Evolutionary conservation across 257 asterid genomes (phyloP).

Genomic region (Prunella vulgaris): DNA sequence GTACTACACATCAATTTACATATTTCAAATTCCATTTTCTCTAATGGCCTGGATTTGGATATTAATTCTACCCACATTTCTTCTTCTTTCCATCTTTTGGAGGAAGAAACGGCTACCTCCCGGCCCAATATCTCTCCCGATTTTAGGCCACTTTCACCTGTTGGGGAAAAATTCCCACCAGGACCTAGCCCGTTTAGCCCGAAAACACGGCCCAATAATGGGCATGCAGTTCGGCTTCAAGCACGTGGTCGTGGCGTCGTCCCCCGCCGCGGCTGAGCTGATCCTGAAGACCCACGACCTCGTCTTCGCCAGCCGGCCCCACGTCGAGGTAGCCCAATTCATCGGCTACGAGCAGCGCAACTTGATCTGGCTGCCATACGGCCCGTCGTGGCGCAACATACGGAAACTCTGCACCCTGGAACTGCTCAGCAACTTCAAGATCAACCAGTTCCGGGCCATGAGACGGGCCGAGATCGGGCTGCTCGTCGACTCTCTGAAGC

Average conservation of each 20-base stretch:
- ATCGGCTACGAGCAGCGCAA: slow-evolving; percentile 14
- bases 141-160: slow-evolving; percentile 26
- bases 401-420: background rate
- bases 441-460: background rate
- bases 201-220: slow-evolving; percentile 24
- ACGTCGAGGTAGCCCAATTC: background rate
- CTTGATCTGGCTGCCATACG: background rate
- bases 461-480: slow-evolving; percentile 26
- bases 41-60: too few species aligned
- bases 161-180: slow-evolving; percentile 26
- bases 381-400: background rate
- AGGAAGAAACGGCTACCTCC: slow-evolving; percentile 1
- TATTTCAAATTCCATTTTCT: too few species aligned
- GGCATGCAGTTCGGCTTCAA: slow-evolving; percentile 14
- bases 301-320: slow-evolving; percentile 15
- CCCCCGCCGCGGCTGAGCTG: slow-evolving; percentile 25
- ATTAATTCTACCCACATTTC: too few species aligned
- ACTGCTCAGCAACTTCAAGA: background rate
- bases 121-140: slow-evolving; percentile 16
- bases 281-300: slow-evolving; percentile 28
- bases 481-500: slow-evolving; percentile 5
- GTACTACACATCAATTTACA: too few species aligned
- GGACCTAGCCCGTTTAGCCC: slow-evolving; percentile 8
- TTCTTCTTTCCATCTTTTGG: too few species aligned
- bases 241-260: slow-evolving; percentile 25